A percentile compares a stretch with the other conserved stretches of the same genome.
Conservation (phyloP, 768 basidiomycete species). For the Tulasnella sp. region DNA sequence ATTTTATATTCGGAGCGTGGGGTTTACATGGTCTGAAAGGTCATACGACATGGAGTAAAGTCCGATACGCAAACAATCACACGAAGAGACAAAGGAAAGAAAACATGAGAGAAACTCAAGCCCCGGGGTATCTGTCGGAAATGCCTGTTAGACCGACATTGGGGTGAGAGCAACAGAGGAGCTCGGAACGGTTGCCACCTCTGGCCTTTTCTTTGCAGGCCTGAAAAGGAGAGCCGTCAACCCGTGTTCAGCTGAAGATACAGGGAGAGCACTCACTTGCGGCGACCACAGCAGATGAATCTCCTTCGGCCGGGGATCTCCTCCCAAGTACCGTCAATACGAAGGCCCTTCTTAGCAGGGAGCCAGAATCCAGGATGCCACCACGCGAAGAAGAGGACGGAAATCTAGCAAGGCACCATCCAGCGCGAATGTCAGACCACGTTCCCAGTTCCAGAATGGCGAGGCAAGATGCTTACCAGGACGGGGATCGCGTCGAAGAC, state of each 20-base stretch:
- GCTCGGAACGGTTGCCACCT: neutral
- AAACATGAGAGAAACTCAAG: neutral
- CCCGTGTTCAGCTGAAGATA: neutral
- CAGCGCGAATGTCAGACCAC: neutral
- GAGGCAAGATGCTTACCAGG: constrained; percentile 15
- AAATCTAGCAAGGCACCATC: neutral
- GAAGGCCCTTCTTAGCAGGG: constrained; percentile 35
- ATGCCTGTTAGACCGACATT: neutral
- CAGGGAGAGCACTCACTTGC: neutral
- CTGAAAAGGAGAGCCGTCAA: neutral
- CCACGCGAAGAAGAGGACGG: neutral
- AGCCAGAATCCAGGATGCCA: constrained; percentile 33
- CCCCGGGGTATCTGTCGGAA: neutral
- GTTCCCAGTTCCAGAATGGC: neutral
- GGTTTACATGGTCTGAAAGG: neutral
- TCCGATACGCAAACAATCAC: neutral
- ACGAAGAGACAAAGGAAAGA: neutral
- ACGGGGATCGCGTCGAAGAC: constrained; percentile 36
- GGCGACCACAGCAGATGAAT: constrained; percentile 10
- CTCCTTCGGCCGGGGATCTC: constrained; percentile 4
- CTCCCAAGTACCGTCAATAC: constrained; percentile 33
- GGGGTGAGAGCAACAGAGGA: neutral
- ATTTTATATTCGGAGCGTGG: neutral
- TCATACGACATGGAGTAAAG: neutral
- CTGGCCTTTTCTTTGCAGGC: constrained; percentile 3